Percentiles rank a stretch among this genome's conserved stretches.
Conservation (phyloP, 2,329 filamentous ascomycete species). For the Cryphonectria carpinicola region DNA sequence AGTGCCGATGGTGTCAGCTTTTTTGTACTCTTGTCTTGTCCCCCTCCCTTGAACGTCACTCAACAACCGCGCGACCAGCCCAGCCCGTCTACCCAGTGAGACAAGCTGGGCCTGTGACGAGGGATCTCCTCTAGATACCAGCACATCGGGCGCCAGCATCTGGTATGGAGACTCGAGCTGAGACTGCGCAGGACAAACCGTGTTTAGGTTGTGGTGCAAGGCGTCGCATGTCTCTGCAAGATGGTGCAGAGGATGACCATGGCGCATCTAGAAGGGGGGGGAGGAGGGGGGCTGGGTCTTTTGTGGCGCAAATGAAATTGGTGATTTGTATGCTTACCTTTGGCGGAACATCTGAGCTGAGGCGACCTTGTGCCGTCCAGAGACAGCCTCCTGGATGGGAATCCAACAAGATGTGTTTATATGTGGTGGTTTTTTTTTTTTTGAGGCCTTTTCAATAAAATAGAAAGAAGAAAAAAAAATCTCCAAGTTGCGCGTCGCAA, state of each 20-base stretch:
- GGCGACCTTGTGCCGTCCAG: slow-evolving; percentile 10
- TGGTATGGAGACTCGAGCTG: background rate
- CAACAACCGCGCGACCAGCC: background rate
- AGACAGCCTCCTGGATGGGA: background rate
- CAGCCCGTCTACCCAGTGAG: background rate
- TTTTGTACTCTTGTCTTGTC: background rate
- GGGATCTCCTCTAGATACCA: background rate
- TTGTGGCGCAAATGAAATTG: background rate
- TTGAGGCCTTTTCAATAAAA: background rate
- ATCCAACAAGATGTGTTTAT: slow-evolving; percentile 7
- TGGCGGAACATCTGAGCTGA: slow-evolving; percentile 28
- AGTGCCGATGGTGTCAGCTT: slow-evolving; percentile 15
- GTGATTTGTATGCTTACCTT: slow-evolving; percentile 24
- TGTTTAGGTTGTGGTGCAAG: background rate
- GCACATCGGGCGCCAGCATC: background rate
- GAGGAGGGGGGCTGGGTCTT: background rate
- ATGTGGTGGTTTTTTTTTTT: background rate
- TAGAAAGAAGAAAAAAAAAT: background rate
- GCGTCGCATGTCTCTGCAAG: background rate
- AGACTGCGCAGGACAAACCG: background rate
- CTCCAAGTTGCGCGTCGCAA: slow-evolving; percentile 1
- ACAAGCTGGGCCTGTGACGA: background rate
- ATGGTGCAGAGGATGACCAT: background rate
- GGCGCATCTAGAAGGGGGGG: background rate
- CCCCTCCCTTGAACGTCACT: background rate